Evolutionary conservation across 2,329 filamentous ascomycete species (phyloP), one percentile per base, ranked within the genome.

Genomic region (Huntiella bhutanensis): DNA sequence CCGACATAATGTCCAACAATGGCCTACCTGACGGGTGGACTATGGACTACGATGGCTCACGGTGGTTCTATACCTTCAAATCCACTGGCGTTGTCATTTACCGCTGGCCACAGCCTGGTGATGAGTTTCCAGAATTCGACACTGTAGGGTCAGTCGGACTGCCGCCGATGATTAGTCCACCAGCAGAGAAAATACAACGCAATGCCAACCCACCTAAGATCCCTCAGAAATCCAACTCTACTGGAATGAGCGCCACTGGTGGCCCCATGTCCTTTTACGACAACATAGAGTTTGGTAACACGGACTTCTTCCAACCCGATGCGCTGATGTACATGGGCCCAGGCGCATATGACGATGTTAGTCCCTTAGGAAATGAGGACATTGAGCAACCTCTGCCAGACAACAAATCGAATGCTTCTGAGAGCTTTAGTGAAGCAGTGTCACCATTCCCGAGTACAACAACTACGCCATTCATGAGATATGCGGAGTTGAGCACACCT

Each of bases 1-100:
- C 8, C 22, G 22, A 28, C 6, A 28, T 28, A n/a, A 43, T 34
- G 41, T 5, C 41, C 28, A 8, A 16, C 32, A 34, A 12, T 8
- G 41, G 41, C 15, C 41, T 75, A 32, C 70, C 70, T 2, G 60
- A 64, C 5, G 68, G 68, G 46, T 75, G 72, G 72, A 69, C 73
- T 48, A 65, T 60, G 54, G 72, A 75, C 56, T 74, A 75, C 53
- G 71, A 75, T 52, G 71, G 71, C 45, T 53, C 52, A 15, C 66
- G 72, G 19, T 76, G 72, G 72, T 68, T 74, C 58, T 76, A 71
- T 55, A 65, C 64, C 44, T 74, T 71, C 59, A 68, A 63, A 51
- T 60, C 71, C 17, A 73, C 67, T 6, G 71, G 71, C 7, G 59
- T 67, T 33, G 58, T 67, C 12, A 72, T 75, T 55, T 76, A 67